Evolutionary conservation across 768 basidiomycete genomes (phyloP), one percentile per base, ranked within the genome.

Genomic region (Hericium rajendrae): DNA sequence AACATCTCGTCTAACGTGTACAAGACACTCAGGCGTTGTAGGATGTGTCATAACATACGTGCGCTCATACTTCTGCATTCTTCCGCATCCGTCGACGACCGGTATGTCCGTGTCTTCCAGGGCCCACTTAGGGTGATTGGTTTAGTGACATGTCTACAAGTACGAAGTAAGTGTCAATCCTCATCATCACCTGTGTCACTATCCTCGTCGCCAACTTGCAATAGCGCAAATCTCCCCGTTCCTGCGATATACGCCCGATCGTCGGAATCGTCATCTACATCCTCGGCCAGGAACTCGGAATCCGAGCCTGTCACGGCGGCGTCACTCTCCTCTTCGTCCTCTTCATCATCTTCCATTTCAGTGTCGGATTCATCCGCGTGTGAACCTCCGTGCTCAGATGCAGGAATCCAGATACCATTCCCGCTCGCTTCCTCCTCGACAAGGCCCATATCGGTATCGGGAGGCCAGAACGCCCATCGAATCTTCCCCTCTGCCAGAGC

Each of bases 401-500:
- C 69, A 51, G 74, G 73, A 53, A 86, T 75, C 84, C 84, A 86
- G 59, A 88, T 78, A 1, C 87, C 84, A 41, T 68, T 63, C 10
- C 69, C 74, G 9, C 50, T 9, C 28, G 67, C 65, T 8, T 66
- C 66, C n/a, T 68, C 68, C n/a, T 68, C 68, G 40, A 67, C 53
- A 13, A 69, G 64, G 4, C 67, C 74, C 57, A 52, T 50, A 22
- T 59, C 62, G 37, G 65, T 66, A 1, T 67, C 78, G 12, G 86
- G 84, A 8, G 92, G 91, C 83, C 86, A 88, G 70, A 94, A 94
- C 32, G 81, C 87, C 93, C 93, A 97, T 20, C 75, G 73, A 48
- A 95, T 75, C 59, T 75, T 78, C 20, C 87, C 89, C 70, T 97
- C 93, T 0, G 92, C 88, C 24, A 94, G 72, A n/a, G 80, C 71